A percentile compares a stretch with the other conserved stretches of the same genome.
These are phyloP conservation scores for Curvularia hawaiiensis DNA, from an alignment of 2,329 filamentous ascomycete species.

Conservation along the genomic window DNA sequence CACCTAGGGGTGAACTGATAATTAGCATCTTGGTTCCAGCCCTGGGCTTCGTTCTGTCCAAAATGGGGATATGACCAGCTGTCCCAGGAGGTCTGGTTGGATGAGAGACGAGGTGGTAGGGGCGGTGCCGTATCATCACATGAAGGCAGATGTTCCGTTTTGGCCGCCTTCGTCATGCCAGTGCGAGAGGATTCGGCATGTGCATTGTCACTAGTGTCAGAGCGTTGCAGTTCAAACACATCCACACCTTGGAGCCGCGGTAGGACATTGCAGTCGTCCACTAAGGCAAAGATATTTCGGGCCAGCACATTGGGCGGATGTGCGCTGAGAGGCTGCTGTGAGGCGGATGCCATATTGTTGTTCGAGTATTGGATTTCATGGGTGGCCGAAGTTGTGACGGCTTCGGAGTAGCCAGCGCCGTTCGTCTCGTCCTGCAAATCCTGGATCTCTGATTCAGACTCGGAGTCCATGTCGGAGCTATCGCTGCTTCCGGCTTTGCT, in stretches of 20 bases:
- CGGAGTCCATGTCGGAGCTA: conserved; percentile 12
- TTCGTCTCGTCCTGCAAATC: conserved; percentile 14
- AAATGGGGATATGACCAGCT: conserved; percentile 13
- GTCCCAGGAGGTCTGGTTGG: conserved; percentile 17
- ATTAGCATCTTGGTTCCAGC: conserved; percentile 13
- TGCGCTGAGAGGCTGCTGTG: not conserved
- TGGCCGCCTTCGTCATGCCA: not conserved
- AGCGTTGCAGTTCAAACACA: conserved; percentile 1
- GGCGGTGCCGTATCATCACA: conserved; percentile 15
- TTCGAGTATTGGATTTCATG: not conserved
- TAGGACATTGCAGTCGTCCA: not conserved
- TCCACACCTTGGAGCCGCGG: conserved; percentile 3
- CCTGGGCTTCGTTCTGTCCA: conserved; percentile 10
- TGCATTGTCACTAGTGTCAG: not conserved
- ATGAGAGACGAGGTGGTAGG: conserved; percentile 26
- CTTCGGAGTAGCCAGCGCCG: not conserved
- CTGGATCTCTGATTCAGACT: conserved; percentile 11
- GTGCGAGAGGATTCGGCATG: not conserved
- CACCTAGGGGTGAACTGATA: conserved; percentile 8
- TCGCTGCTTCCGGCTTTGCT: conserved; percentile 17
- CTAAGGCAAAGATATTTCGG: conserved; percentile 5
- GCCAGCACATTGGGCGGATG: not conserved
- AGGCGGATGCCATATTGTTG: not conserved
- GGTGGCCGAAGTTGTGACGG: conserved; percentile 1
- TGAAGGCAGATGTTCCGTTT: not conserved